These are phyloP conservation scores for Lentinula sp. DNA, from an alignment of 768 basidiomycete genomes.

Conservation along the genomic window DNA sequence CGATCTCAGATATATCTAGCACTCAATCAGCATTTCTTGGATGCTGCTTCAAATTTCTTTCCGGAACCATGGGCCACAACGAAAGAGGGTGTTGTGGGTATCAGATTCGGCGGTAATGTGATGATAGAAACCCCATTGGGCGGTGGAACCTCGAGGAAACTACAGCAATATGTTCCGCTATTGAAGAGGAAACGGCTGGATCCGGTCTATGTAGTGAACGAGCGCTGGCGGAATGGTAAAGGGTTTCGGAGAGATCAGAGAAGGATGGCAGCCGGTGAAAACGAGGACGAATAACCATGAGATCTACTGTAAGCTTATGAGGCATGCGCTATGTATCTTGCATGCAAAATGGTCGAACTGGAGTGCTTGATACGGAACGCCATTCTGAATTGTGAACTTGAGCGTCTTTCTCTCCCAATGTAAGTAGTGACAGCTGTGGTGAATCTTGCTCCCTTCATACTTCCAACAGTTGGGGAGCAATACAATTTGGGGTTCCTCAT, in stretches of 20 bases:
- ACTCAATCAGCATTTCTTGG: conserved; percentile 61
- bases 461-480: no score
- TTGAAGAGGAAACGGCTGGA: conserved; percentile 64
- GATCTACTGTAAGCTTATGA: background rate
- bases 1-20: conserved; percentile 61
- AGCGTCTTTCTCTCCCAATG: no score
- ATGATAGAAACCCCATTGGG: conserved; percentile 57
- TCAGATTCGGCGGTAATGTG: conserved; percentile 8
- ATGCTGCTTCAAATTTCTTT: conserved; percentile 40
- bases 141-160: conserved; percentile 59
- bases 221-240: conserved; percentile 69
- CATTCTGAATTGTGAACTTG: no score
- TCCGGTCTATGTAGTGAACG: conserved; percentile 67
- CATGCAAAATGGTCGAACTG: no score
- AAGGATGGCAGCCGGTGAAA: conserved; percentile 19
- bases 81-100: conserved; percentile 12
- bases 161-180: conserved; percentile 60
- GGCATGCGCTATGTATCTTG: background rate
- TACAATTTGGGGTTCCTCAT: no score
- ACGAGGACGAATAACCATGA: background rate
- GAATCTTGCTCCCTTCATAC: no score
- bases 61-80: conserved; percentile 29
- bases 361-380: no score
- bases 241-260: conserved; percentile 40
- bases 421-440: no score